Evolutionary conservation across 768 basidiomycete genomes (phyloP).

Genomic region (Fomitopsis serialis): DNA sequence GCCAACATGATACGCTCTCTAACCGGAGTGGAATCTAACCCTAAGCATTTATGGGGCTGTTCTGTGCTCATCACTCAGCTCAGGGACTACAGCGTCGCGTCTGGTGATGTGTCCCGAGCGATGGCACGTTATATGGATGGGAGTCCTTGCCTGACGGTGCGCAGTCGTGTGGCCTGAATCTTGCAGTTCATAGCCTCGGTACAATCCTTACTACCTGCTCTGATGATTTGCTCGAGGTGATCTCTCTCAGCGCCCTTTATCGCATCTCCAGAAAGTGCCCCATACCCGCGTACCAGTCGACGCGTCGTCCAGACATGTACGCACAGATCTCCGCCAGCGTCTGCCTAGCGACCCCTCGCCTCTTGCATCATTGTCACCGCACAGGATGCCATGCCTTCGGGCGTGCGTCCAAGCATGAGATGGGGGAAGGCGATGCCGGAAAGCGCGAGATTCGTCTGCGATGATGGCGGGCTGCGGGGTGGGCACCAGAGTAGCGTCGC

Average conservation of each 20-base stretch:
- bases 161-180: constrained; percentile 11
- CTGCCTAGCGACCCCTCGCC: constrained; percentile 44
- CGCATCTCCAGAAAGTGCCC: constrained; percentile 51
- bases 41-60: constrained; percentile 39
- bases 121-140: constrained; percentile 6
- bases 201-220: background rate
- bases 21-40: constrained; percentile 55
- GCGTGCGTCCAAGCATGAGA: constrained; percentile 1
- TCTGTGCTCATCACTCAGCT: constrained; percentile 26
- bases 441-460: constrained; percentile 31
- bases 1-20: constrained; percentile 49
- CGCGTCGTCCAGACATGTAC: constrained; percentile 21
- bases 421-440: constrained; percentile 47
- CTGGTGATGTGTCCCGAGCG: constrained; percentile 14
- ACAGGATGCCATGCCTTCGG: constrained; percentile 9
- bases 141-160: constrained; percentile 7
- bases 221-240: constrained; percentile 29
- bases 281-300: constrained; percentile 18
- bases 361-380: constrained; percentile 15
- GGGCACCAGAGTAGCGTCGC: constrained; percentile 50
- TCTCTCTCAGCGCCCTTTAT: constrained; percentile 27
- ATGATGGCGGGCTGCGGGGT: constrained; percentile 10
- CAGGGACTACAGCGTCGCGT: constrained; percentile 19
- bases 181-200: constrained; percentile 7
- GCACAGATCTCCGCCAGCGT: constrained; percentile 43